phyloP scores from a whole-genome alignment of 225 moss, liverwort and hornwort species.

The Takakia lepidozioides region DNA sequence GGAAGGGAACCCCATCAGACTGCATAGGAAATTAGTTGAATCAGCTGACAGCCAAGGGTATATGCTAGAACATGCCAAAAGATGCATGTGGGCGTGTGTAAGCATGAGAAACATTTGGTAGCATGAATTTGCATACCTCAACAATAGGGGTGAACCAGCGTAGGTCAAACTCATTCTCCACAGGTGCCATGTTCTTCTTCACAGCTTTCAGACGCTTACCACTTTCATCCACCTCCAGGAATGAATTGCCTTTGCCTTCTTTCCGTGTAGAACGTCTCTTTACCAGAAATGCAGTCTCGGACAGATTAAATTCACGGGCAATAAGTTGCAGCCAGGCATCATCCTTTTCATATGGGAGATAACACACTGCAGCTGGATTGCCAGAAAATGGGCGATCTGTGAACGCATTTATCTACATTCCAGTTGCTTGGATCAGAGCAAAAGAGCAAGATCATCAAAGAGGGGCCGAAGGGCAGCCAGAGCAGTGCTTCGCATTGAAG shows the following conservation, averaged over 20 bases:
- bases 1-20: too few relatives aligned
- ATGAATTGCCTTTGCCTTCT: conserved; percentile 18
- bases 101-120: too few relatives aligned
- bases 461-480: too few relatives aligned
- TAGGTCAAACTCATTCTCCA: conserved; percentile 86
- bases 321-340: conserved; percentile 83
- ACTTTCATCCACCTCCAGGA: conserved; percentile 45
- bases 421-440: too few relatives aligned
- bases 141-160: conserved; percentile 76
- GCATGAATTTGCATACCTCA: conserved; percentile 86
- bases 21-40: too few relatives aligned
- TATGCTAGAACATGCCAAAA: too few relatives aligned
- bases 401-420: conserved; percentile 72
- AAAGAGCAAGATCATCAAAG: too few relatives aligned
- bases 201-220: conserved; percentile 38
- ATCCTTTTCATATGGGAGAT: conserved; percentile 69
- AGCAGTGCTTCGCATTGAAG: too few relatives aligned
- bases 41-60: too few relatives aligned
- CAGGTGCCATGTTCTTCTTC: conserved; percentile 16
- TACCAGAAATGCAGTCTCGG: conserved; percentile 84
- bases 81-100: too few relatives aligned
- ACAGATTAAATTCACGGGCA: conserved; percentile 83
- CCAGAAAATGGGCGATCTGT: conserved; percentile 75
- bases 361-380: conserved; percentile 83
- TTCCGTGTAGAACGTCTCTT: conserved; percentile 40